Evolutionary conservation across 306 rosid genomes (phyloP).

Genomic region (Heteromeles arbutifolia): DNA sequence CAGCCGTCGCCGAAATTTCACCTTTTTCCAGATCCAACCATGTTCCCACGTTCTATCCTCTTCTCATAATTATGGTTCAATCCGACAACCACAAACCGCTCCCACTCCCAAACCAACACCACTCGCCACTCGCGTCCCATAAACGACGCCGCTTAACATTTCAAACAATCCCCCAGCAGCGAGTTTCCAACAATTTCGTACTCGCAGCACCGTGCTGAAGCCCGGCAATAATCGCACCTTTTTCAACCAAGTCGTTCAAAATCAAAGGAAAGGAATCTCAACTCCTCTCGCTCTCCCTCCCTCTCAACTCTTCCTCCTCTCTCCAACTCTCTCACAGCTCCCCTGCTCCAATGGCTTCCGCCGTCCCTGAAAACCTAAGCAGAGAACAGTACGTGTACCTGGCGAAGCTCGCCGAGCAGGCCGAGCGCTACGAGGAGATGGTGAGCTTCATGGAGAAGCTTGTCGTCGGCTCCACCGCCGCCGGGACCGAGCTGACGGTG

Average conservation of each 20-base stretch:
- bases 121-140: not conserved
- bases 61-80: conserved; percentile 13
- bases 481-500: conserved; percentile 29
- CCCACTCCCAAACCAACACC: fast-evolving
- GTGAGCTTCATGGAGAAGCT: conserved; percentile 42
- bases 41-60: conserved; percentile 10
- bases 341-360: conserved; percentile 22
- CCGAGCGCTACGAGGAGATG: conserved; percentile 48
- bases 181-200: not conserved
- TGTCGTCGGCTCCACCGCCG: conserved; percentile 20
- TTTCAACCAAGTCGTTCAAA: not conserved
- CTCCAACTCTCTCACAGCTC: not conserved
- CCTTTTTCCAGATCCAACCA: not conserved
- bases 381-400: conserved; percentile 36
- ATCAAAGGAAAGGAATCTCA: conserved; percentile 9
- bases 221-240: not conserved
- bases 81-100: not conserved
- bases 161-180: not conserved
- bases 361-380: conserved; percentile 26
- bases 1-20: conserved; percentile 18
- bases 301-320: not conserved
- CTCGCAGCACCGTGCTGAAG: not conserved
- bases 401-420: conserved; percentile 42
- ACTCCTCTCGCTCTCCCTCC: not conserved
- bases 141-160: not conserved